Evolutionary conservation across 805 yeast genomes (phyloP).

Genomic region (Phaffomyces opuntiae): DNA sequence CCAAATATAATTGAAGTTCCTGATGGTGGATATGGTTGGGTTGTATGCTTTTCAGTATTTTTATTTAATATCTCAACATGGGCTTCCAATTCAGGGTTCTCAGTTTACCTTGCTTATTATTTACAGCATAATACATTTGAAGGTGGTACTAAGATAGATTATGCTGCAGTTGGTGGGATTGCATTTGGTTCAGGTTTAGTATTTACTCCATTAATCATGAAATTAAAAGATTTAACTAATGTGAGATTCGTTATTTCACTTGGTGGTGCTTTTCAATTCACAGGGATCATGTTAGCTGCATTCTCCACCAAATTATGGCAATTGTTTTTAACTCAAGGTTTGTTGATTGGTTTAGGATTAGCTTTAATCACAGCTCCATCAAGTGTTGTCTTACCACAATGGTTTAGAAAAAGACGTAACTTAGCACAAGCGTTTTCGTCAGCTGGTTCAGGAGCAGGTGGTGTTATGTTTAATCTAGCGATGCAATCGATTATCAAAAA

Average conservation of each 20-base stretch:
- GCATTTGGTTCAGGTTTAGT: constrained; percentile 45
- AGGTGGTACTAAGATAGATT: constrained; percentile 51
- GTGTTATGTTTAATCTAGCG: constrained; percentile 31
- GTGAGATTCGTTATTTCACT: constrained; percentile 35
- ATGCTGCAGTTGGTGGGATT: constrained; percentile 60
- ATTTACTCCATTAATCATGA: constrained; percentile 46
- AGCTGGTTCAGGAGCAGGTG: constrained; percentile 37
- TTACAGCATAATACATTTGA: constrained; percentile 38
- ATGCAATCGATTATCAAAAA: constrained; percentile 25
- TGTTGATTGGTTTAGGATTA: constrained; percentile 43
- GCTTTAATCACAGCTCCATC: constrained; percentile 42
- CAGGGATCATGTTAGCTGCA: constrained; percentile 34
- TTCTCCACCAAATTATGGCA: constrained; percentile 55
- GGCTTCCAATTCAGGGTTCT: constrained; percentile 22
- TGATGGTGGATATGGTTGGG: constrained; percentile 25
- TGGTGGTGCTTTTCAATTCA: constrained; percentile 45
- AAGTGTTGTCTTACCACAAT: constrained; percentile 56
- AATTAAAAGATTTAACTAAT: constrained; percentile 38
- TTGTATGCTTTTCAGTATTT: constrained; percentile 17
- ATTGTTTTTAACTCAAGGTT: constrained; percentile 58
- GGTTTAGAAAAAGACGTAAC: constrained; percentile 57
- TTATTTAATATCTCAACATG: constrained; percentile 22
- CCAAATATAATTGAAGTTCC: constrained; percentile 16
- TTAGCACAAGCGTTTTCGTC: constrained; percentile 32
- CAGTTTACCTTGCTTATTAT: constrained; percentile 45